These are phyloP conservation scores for Fusarium verticillioides DNA, from an alignment of 2,329 filamentous ascomycete species.

Conservation along the genomic window DNA sequence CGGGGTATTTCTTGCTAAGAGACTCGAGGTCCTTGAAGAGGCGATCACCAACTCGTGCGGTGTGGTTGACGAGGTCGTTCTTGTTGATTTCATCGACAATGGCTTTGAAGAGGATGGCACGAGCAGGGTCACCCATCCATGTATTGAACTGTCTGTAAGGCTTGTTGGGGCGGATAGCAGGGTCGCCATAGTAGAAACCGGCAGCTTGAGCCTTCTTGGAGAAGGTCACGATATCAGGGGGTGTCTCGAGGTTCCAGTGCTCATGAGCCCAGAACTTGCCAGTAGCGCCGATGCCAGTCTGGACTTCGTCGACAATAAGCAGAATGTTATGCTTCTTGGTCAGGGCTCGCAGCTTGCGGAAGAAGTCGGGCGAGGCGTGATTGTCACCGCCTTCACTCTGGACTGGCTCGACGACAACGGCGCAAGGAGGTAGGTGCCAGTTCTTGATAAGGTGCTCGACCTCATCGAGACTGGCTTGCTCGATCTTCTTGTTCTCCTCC, in stretches of 20 bases:
- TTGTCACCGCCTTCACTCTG: conserved; percentile 96
- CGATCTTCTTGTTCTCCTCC: conserved; percentile 83
- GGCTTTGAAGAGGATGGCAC: conserved; percentile 84
- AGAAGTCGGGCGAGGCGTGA: conserved; percentile 89
- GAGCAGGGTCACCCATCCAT: conserved; percentile 93
- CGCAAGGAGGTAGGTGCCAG: conserved; percentile 82
- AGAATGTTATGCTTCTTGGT: conserved; percentile 82
- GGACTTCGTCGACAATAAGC: conserved; percentile 93
- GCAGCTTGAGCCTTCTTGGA: conserved; percentile 95
- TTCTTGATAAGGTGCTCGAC: conserved; percentile 83
- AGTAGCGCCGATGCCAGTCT: conserved; percentile 91
- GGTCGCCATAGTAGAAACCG: conserved; percentile 90
- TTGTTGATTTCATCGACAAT: conserved; percentile 85
- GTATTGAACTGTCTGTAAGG: conserved; percentile 97
- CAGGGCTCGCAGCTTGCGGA: conserved; percentile 82
- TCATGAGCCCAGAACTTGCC: conserved; percentile 98
- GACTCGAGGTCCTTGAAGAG: conserved; percentile 76
- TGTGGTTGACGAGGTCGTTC: conserved; percentile 81
- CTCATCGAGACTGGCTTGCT: conserved; percentile 83
- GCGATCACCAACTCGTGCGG: conserved; percentile 81
- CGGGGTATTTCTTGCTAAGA: conserved; percentile 77
- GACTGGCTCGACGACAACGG: conserved; percentile 88
- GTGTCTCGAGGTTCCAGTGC: conserved; percentile 84
- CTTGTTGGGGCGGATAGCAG: conserved; percentile 85
- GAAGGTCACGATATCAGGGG: conserved; percentile 95